Conservation (phyloP, 345 rosid genomes). For the Physaria fendleri region DNA sequence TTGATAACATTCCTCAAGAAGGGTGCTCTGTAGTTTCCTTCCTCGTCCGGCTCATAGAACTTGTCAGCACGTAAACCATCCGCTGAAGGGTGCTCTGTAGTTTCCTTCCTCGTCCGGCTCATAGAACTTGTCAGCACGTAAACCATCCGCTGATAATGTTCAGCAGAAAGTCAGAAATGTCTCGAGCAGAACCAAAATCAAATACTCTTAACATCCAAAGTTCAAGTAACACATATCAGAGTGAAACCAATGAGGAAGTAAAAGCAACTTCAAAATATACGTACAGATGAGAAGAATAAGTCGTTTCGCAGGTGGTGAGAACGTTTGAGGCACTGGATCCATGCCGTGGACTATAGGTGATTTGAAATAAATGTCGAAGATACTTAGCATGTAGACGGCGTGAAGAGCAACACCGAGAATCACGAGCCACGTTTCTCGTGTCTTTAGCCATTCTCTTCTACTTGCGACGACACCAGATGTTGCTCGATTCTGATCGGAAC, state of each 20-base stretch:
- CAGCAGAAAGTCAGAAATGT: neutral
- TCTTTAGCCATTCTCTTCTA: constrained; percentile 52
- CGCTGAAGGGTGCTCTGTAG: no score
- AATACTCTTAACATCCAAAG: neutral
- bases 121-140: constrained; percentile 92
- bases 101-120: constrained; percentile 75
- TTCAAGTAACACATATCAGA: neutral
- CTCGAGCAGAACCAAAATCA: neutral
- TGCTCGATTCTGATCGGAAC: constrained; percentile 28
- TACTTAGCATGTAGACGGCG: constrained; percentile 90
- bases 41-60: constrained; percentile 79
- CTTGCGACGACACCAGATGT: constrained; percentile 4
- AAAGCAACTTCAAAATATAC: constrained; percentile 3
- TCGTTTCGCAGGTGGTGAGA: constrained; percentile 79
- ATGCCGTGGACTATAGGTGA: constrained; percentile 94
- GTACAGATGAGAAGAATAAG: constrained; percentile 81
- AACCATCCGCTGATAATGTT: constrained; percentile 70
- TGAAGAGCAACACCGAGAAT: constrained; percentile 72
- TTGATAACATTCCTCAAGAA: constrained; percentile 74
- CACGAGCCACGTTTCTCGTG: constrained; percentile 72
- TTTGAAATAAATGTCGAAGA: constrained; percentile 96
- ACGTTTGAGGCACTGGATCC: constrained; percentile 77
- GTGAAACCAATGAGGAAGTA: neutral
- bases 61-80: constrained; percentile 98
- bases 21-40: constrained; percentile 79